phyloP scores from a whole-genome alignment of 495 filamentous ascomycete species.

The Tuber melanosporum region DNA sequence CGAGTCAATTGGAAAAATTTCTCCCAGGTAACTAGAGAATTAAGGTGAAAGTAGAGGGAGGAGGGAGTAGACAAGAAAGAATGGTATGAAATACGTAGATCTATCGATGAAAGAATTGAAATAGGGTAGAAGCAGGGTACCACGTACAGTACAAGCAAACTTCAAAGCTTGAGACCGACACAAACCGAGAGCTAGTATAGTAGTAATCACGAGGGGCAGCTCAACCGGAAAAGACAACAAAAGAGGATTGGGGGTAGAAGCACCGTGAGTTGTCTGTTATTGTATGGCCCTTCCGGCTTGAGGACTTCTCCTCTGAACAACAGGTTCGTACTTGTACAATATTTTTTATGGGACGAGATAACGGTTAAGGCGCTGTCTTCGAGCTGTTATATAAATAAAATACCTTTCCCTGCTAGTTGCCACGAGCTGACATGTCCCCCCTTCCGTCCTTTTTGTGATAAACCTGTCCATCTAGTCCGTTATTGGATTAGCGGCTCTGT shows the following conservation, averaged over 20 bases:
- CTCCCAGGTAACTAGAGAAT: background rate
- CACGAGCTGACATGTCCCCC: background rate
- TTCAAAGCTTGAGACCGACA: background rate
- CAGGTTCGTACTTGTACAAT: background rate
- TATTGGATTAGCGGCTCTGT: background rate
- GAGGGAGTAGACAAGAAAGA: background rate
- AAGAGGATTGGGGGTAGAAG: background rate
- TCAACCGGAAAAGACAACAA: background rate
- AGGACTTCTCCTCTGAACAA: background rate
- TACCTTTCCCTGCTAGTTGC: background rate
- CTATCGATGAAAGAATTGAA: background rate
- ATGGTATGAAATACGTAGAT: background rate
- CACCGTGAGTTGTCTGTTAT: slow-evolving; percentile 16
- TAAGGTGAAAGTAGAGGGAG: background rate
- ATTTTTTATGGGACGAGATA: background rate
- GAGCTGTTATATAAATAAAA: background rate
- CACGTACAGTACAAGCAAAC: background rate
- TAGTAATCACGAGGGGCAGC: background rate
- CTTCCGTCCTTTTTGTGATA: background rate
- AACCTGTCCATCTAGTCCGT: background rate
- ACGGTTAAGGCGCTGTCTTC: background rate
- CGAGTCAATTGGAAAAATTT: background rate
- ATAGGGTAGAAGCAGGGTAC: background rate
- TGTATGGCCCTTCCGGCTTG: background rate
- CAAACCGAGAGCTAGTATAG: background rate